Conservation (phyloP, 805 yeast species). For the Cephaloascus fragrans region DNA sequence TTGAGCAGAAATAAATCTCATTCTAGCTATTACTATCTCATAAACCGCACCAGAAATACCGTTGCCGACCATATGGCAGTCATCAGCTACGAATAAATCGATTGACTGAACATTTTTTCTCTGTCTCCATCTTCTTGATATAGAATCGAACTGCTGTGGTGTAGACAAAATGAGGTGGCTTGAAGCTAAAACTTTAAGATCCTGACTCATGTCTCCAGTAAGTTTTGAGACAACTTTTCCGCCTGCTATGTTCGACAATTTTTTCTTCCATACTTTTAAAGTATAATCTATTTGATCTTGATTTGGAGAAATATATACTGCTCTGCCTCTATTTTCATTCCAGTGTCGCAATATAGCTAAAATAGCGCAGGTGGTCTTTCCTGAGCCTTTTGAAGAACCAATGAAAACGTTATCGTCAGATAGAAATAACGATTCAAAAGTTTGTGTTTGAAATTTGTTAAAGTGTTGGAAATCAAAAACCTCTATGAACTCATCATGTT, state of each 20-base stretch:
- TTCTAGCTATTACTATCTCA: slow-evolving; percentile 62
- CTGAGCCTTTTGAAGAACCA: slow-evolving; percentile 70
- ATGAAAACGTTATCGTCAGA: slow-evolving; percentile 51
- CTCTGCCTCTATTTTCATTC: slow-evolving; percentile 60
- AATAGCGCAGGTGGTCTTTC: slow-evolving; percentile 65
- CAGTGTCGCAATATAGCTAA: slow-evolving; percentile 65
- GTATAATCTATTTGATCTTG: slow-evolving; percentile 44
- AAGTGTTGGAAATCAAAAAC: slow-evolving; percentile 42
- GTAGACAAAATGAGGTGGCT: slow-evolving; percentile 70
- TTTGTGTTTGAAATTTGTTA: slow-evolving; percentile 70
- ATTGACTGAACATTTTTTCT: slow-evolving; percentile 60
- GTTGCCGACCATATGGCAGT: slow-evolving; percentile 55
- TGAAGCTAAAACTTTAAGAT: slow-evolving; percentile 43
- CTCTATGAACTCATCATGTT: slow-evolving; percentile 34
- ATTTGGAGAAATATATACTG: slow-evolving; percentile 60
- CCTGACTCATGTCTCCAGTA: slow-evolving; percentile 45
- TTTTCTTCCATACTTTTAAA: slow-evolving; percentile 40
- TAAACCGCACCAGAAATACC: slow-evolving; percentile 51
- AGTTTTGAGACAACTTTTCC: slow-evolving; percentile 51
- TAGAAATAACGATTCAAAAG: slow-evolving; percentile 48
- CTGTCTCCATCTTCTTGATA: slow-evolving; percentile 79
- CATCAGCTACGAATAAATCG: slow-evolving; percentile 64
- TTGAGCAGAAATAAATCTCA: slow-evolving; percentile 61
- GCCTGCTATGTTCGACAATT: slow-evolving; percentile 38
- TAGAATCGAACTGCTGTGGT: slow-evolving; percentile 63